A percentile compares a stretch with the other conserved stretches of the same genome.
phyloP scores from a whole-genome alignment of 2,329 filamentous ascomycete genomes.

The Fusarium sp. region DNA sequence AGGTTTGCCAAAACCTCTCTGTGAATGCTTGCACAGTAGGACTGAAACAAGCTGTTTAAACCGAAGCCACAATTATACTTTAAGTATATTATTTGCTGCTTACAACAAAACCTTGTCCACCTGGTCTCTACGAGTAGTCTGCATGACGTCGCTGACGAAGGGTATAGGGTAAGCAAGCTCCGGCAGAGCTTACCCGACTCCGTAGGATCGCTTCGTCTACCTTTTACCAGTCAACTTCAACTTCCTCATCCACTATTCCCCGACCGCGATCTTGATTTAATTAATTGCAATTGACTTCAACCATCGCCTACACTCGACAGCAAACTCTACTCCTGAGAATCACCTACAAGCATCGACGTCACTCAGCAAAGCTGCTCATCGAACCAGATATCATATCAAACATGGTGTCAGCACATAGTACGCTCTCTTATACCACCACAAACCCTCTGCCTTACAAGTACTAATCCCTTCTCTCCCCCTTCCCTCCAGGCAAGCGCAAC shows the following conservation, averaged over 20 bases:
- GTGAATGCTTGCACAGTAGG: no score
- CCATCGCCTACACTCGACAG: not conserved
- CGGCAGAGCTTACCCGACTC: no score
- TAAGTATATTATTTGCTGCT: not conserved
- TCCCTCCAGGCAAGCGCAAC: conserved; percentile 80
- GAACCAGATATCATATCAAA: conserved; percentile 6
- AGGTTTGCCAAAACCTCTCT: no score
- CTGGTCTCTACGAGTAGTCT: not conserved
- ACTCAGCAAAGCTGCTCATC: conserved; percentile 3
- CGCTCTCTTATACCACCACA: conserved; percentile 26
- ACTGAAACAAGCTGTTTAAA: no score
- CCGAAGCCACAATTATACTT: not conserved
- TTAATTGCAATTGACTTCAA: not conserved
- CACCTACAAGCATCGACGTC: conserved; percentile 10
- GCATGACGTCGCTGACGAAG: not conserved
- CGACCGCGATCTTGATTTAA: not conserved
- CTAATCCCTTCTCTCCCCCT: conserved; percentile 4
- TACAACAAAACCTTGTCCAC: not conserved
- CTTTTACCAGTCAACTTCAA: not conserved
- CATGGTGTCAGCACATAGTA: conserved; percentile 59
- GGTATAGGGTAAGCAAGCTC: no score
- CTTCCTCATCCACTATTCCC: not conserved
- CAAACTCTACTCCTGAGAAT: not conserved
- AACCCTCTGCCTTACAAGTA: not conserved
- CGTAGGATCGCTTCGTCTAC: no score